Percentiles rank a stretch among this genome's conserved stretches.
phyloP scores from a whole-genome alignment of 805 yeast genomes.

The Zygosaccharomyces bisporus region DNA sequence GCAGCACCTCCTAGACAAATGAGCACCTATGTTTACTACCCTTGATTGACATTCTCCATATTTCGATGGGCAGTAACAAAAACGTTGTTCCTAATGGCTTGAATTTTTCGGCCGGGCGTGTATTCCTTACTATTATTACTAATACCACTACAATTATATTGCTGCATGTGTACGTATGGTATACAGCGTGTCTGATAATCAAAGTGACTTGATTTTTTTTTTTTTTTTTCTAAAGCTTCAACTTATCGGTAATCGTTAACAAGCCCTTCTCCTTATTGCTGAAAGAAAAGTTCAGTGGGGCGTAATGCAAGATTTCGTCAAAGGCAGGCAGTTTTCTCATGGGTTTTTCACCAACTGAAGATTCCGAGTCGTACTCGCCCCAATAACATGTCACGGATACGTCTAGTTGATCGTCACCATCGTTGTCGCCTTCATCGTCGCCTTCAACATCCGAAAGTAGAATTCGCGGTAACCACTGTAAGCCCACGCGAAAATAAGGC shows the following conservation, averaged over 20 bases:
- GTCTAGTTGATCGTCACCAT: conserved; percentile 42
- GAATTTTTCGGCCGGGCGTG: not conserved
- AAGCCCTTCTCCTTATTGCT: conserved; percentile 67
- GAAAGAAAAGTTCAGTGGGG: conserved; percentile 62
- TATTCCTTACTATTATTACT: not conserved
- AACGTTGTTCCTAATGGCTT: not conserved
- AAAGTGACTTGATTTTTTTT: conserved; percentile 19
- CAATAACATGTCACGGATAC: conserved; percentile 66
- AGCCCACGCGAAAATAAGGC: conserved; percentile 50
- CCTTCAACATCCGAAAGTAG: conserved; percentile 35
- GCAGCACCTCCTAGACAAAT: conserved; percentile 3
- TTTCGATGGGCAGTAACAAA: too few species aligned
- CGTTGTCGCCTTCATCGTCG: conserved; percentile 13
- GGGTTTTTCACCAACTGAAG: conserved; percentile 38
- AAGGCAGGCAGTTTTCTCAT: conserved; percentile 59
- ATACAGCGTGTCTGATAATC: conserved; percentile 4
- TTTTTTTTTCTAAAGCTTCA: conserved; percentile 43
- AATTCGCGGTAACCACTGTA: conserved; percentile 74
- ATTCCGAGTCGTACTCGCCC: conserved; percentile 62
- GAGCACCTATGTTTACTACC: conserved; percentile 6
- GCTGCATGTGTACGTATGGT: not conserved
- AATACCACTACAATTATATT: not conserved
- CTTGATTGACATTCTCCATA: not conserved
- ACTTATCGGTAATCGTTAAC: conserved; percentile 51
- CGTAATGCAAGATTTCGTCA: conserved; percentile 62